Evolutionary conservation across 495 filamentous ascomycete genomes (phyloP), one percentile per base, ranked within the genome.

Genomic region (Glarea lozoyensis): DNA sequence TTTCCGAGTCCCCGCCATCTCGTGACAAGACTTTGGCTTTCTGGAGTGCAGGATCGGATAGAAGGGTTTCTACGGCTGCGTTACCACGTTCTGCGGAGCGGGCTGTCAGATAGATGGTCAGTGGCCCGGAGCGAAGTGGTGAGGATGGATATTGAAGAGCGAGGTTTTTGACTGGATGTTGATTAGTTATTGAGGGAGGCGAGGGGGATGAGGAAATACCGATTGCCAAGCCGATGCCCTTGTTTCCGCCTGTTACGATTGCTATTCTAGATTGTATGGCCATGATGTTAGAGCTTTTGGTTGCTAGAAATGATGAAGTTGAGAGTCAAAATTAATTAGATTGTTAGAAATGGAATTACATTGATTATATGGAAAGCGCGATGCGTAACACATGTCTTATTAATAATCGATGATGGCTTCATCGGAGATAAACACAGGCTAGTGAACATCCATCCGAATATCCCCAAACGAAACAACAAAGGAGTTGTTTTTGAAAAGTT

Each of bases 81-180:
- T 66, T 57, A 10, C 70, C 70, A 21, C 62, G 50, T 10, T 40
- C 40, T 29, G 50, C 41, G 31, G 70, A 66, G 35, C 70, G 66
- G 10, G 70, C 69, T 6, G 70, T 69, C 3, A 74, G 60, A 53
- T 74, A 74, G 49, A 74, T 73, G 30, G 70, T 56, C 34, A 73
- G 46, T 3, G 63, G 60, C 9, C 62, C 64, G 35, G 57, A 58
- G 37, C 66, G 63, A 45, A 68, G 51, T 10, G 65, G 37, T 4
- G 68, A 71, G 3, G 56, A 59, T 17, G 70, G 67, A 39, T 74
- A 72, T 50, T 69, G 59, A 3, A 72, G 55, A 2, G 70, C 47
- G 6, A 50, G 23, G n/a, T 44, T 37, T 6, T 42, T 40, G 4
- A 50, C 47, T 50, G 35, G 12, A 23, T n/a, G 20, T 12, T 42